Percentiles rank a stretch among this genome's conserved stretches.
Conservation (phyloP, 2,329 filamentous ascomycete genomes). For the Cephalotrichum gorgonifer region DNA sequence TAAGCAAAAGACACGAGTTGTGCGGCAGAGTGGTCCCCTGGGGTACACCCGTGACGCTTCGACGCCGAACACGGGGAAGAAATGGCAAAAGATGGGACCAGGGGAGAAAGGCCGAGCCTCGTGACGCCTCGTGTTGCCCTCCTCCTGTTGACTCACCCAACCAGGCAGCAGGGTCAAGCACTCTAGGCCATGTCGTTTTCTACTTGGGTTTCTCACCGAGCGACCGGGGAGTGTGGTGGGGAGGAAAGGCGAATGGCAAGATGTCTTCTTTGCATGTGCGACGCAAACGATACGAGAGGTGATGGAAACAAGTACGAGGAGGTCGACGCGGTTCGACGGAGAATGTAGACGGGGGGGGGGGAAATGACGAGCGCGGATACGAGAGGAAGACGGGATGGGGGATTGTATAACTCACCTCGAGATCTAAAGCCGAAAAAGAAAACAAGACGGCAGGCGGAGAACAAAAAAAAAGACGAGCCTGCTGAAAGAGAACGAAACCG, state of each 20-base stretch:
- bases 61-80: background rate
- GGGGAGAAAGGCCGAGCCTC: background rate
- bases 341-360: background rate
- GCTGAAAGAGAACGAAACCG: background rate
- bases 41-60: background rate
- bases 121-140: background rate
- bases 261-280: background rate
- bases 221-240: background rate
- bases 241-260: background rate
- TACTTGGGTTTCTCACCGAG: slow-evolving; percentile 3
- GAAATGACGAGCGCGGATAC: background rate
- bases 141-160: background rate
- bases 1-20: background rate
- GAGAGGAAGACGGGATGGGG: background rate
- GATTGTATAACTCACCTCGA: slow-evolving; percentile 2
- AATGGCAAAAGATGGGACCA: background rate
- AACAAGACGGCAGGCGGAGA: background rate
- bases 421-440: background rate
- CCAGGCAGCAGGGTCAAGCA: slow-evolving; percentile 3
- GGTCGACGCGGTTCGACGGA: slow-evolving; percentile 1
- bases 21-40: background rate
- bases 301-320: background rate
- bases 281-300: slow-evolving; percentile 1
- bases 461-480: background rate
- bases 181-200: background rate